These are phyloP conservation scores for Codiaeum variegatum DNA, from an alignment of 441 rosid species.

Conservation along the genomic window DNA sequence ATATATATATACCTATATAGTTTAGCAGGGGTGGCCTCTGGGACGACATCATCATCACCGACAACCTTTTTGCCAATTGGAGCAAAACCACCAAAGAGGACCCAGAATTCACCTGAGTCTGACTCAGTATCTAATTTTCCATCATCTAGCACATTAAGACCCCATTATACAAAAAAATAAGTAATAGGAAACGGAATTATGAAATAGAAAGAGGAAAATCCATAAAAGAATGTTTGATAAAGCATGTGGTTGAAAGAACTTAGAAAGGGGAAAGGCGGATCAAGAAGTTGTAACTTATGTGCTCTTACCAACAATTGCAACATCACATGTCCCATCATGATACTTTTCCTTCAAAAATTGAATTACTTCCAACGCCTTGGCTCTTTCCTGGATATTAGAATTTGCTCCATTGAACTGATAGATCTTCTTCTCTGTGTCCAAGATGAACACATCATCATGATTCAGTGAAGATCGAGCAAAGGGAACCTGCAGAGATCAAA, in stretches of 20 bases:
- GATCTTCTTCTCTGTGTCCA: conserved; percentile 77
- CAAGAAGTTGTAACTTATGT: conserved; percentile 19
- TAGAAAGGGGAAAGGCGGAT: conserved; percentile 3
- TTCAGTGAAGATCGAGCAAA: conserved; percentile 89
- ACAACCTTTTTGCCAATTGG: conserved; percentile 88
- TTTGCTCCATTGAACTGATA: conserved; percentile 98
- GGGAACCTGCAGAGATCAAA: conserved; percentile 60
- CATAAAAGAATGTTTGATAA: conserved; percentile 1
- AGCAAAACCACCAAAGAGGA: conserved; percentile 98
- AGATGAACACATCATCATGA: conserved; percentile 97
- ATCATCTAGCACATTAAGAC: conserved; percentile 55
- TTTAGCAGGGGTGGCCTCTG: conserved; percentile 70
- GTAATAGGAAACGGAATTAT: neutral
- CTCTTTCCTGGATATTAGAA: conserved; percentile 97
- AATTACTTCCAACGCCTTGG: conserved; percentile 96
- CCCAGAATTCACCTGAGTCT: conserved; percentile 99
- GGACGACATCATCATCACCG: conserved; percentile 69
- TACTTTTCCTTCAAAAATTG: conserved; percentile 93
- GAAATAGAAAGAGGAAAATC: neutral
- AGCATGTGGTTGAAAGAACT: conserved; percentile 1
- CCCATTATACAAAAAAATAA: conserved; percentile 10
- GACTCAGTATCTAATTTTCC: conserved; percentile 97
- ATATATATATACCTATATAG: conserved; percentile 58
- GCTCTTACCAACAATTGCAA: conserved; percentile 95
- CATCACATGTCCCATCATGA: conserved; percentile 81